These are phyloP conservation scores for Wickerhamiella allomyrinae DNA, from an alignment of 805 yeast species.

Conservation along the genomic window DNA sequence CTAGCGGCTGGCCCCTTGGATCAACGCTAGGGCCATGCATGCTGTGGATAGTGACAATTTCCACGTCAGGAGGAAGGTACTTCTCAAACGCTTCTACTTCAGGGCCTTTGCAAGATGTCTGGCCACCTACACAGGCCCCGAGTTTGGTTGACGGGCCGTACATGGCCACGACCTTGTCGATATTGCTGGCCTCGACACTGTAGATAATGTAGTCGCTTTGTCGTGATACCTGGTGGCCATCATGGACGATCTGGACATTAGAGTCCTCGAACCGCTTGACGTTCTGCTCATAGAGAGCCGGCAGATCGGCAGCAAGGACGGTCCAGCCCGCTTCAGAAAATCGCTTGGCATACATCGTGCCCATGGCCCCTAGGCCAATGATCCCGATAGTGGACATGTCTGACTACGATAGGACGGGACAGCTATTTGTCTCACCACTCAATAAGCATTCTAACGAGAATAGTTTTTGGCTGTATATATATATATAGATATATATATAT, in stretches of 20 bases:
- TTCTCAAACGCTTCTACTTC: slow-evolving; percentile 78
- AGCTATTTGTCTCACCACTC: too few species aligned
- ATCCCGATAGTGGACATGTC: slow-evolving; percentile 51
- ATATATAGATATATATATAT: too few species aligned
- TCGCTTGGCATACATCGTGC: slow-evolving; percentile 65
- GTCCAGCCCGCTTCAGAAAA: slow-evolving; percentile 77
- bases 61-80: slow-evolving; percentile 60
- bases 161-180: slow-evolving; percentile 49
- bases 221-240: slow-evolving; percentile 79
- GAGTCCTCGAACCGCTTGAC: slow-evolving; percentile 25
- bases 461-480: too few species aligned
- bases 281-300: slow-evolving; percentile 41
- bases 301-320: slow-evolving; percentile 59
- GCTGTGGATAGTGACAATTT: slow-evolving; percentile 78
- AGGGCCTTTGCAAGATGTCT: slow-evolving; percentile 86
- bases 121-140: slow-evolving; percentile 94
- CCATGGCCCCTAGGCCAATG: slow-evolving; percentile 97
- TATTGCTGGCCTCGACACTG: slow-evolving; percentile 84
- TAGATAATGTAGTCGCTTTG: slow-evolving; percentile 70
- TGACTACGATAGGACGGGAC: too few species aligned
- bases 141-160: slow-evolving; percentile 79
- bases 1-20: slow-evolving; percentile 86
- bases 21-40: slow-evolving; percentile 88
- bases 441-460: too few species aligned
- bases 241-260: slow-evolving; percentile 39